Conservation (phyloP, 768 basidiomycete species). For the Suillus tomentosus region DNA sequence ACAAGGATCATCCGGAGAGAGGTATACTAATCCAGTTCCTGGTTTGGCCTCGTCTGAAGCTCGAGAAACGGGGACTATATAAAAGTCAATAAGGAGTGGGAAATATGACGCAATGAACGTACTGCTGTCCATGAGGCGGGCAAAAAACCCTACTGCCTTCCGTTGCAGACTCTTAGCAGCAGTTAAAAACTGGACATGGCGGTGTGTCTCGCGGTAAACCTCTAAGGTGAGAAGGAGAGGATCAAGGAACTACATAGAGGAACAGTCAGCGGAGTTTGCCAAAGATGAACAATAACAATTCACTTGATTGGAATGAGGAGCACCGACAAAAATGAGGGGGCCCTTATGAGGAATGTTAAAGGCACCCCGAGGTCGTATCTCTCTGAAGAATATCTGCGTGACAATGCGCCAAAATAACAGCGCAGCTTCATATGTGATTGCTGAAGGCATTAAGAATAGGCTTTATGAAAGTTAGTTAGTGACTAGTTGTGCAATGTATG, state of each 20-base stretch:
- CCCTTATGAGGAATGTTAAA: constrained; percentile 92
- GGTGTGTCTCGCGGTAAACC: constrained; percentile 79
- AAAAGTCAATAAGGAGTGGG: constrained; percentile 16
- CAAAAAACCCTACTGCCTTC: constrained; percentile 77
- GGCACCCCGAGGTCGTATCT: constrained; percentile 90
- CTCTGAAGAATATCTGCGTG: constrained; percentile 94
- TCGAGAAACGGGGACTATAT: constrained; percentile 85
- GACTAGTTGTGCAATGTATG: constrained; percentile 15
- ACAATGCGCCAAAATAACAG: constrained; percentile 85
- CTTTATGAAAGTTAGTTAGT: constrained; percentile 12
- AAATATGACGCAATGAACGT: constrained; percentile 26
- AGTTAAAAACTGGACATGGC: constrained; percentile 83
- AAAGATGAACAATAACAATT: constrained; percentile 17
- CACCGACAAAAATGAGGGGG: constrained; percentile 90
- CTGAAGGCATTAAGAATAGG: constrained; percentile 22
- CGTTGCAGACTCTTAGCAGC: constrained; percentile 89
- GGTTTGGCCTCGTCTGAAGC: constrained; percentile 84
- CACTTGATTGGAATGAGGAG: constrained; percentile 92
- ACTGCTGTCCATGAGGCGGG: constrained; percentile 88
- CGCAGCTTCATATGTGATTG: constrained; percentile 63
- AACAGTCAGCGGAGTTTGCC: constrained; percentile 16
- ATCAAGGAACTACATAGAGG: constrained; percentile 76
- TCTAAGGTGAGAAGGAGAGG: constrained; percentile 83
- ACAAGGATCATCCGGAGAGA: constrained; percentile 78
- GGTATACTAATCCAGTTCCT: constrained; percentile 69